Evolutionary conservation across 306 rosid genomes (phyloP).

Genomic region (Cajanus cajan): DNA sequence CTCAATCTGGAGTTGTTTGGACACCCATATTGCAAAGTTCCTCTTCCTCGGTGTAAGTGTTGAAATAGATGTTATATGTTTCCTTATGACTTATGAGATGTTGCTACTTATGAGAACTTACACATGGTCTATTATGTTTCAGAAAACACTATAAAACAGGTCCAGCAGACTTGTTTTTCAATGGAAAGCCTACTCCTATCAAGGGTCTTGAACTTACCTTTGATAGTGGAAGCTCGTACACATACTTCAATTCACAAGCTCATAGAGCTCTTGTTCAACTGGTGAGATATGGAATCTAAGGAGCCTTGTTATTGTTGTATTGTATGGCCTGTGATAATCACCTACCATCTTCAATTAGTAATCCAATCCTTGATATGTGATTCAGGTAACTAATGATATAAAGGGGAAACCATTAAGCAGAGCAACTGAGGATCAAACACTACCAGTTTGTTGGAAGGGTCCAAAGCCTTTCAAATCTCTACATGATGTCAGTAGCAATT

Average conservation of each 20-base stretch:
- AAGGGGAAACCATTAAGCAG: constrained; percentile 54
- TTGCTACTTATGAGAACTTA: background rate
- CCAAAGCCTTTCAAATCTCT: constrained; percentile 55
- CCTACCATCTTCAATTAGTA: background rate
- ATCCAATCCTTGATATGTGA: constrained; percentile 16
- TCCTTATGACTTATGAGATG: background rate
- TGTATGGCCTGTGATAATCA: background rate
- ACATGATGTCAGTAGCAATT: constrained; percentile 42
- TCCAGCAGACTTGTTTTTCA: constrained; percentile 63
- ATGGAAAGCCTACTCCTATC: constrained; percentile 48
- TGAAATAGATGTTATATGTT: background rate
- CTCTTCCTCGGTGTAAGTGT: constrained; percentile 46
- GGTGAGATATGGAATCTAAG: constrained; percentile 44
- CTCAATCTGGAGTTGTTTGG: constrained; percentile 59
- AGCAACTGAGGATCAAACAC: constrained; percentile 44
- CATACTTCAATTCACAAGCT: constrained; percentile 63
- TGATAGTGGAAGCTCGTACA: constrained; percentile 88
- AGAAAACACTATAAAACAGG: constrained; percentile 68
- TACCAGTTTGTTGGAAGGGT: constrained; percentile 84
- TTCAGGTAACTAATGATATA: constrained; percentile 55
- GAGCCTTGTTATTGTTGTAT: background rate
- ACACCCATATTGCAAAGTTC: constrained; percentile 42
- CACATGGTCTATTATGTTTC: constrained; percentile 21
- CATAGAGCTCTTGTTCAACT: constrained; percentile 38
- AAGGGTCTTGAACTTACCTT: constrained; percentile 56